Percentiles rank a stretch among this genome's conserved stretches.
These are phyloP conservation scores for Neonectria coccinea DNA, from an alignment of 2,329 filamentous ascomycete genomes.

Conservation along the genomic window DNA sequence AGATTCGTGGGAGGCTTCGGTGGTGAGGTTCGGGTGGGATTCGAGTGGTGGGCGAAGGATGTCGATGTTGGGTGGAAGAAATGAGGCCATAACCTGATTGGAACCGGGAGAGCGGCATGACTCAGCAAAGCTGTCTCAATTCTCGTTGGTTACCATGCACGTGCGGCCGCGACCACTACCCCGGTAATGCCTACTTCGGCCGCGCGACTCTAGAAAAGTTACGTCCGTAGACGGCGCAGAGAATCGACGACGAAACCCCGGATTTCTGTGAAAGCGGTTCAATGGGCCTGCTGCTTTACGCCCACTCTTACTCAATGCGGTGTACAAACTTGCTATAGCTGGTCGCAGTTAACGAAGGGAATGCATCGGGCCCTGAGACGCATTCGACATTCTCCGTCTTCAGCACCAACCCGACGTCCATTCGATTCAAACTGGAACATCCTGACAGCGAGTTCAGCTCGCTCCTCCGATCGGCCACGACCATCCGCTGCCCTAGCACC, in stretches of 20 bases:
- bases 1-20: constrained; percentile 39
- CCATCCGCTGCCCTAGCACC: constrained; percentile 32
- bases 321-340: constrained; percentile 35
- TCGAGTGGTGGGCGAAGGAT: constrained; percentile 46
- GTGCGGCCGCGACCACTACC: constrained; percentile 25
- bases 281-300: constrained; percentile 20
- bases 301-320: constrained; percentile 36
- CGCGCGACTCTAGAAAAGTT: constrained; percentile 33
- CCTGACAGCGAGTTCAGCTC: constrained; percentile 16
- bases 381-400: constrained; percentile 31
- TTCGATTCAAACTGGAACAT: constrained; percentile 25
- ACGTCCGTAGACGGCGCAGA: constrained; percentile 1
- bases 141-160: constrained; percentile 41
- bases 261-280: constrained; percentile 4
- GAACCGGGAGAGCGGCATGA: constrained; percentile 47
- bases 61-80: constrained; percentile 49
- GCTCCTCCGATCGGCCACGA: constrained; percentile 21
- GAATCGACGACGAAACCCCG: not conserved
- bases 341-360: constrained; percentile 38
- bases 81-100: constrained; percentile 56
- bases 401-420: constrained; percentile 34
- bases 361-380: constrained; percentile 47
- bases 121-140: constrained; percentile 47
- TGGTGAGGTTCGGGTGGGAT: constrained; percentile 41
- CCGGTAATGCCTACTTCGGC: constrained; percentile 19